phyloP scores from a whole-genome alignment of 306 rosid genomes.

The Myrica gale region DNA sequence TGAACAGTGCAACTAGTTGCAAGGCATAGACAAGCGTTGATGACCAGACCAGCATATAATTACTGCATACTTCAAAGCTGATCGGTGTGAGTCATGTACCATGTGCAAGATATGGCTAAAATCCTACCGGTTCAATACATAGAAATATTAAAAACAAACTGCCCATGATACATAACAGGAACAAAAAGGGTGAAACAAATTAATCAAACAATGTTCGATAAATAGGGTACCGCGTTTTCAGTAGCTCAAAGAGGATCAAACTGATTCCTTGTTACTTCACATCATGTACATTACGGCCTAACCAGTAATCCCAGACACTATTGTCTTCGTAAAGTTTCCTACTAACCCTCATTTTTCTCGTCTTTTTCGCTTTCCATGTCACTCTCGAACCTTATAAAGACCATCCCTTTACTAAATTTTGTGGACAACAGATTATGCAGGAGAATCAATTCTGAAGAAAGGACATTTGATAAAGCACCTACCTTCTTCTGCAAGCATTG shows the following conservation, averaged over 20 bases:
- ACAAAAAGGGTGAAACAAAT: too few relatives aligned
- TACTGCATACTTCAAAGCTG: neutral
- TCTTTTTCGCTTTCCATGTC: neutral
- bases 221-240: neutral
- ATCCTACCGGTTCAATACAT: neutral
- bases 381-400: conserved; percentile 7
- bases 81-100: neutral
- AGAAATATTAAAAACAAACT: neutral
- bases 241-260: neutral
- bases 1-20: conserved; percentile 10
- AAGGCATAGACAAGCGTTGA: neutral
- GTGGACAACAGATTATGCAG: conserved; percentile 3
- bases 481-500: conserved; percentile 95
- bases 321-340: neutral
- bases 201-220: neutral
- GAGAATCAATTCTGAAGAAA: conserved; percentile 6
- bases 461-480: conserved; percentile 22
- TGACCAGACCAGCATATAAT: neutral
- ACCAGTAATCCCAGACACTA: neutral
- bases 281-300: neutral
- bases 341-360: neutral
- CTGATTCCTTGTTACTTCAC: neutral
- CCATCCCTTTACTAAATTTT: neutral
- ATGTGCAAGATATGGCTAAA: neutral
- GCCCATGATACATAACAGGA: neutral